Conservation (phyloP, 805 yeast genomes). For the Barnettozyma populi region DNA sequence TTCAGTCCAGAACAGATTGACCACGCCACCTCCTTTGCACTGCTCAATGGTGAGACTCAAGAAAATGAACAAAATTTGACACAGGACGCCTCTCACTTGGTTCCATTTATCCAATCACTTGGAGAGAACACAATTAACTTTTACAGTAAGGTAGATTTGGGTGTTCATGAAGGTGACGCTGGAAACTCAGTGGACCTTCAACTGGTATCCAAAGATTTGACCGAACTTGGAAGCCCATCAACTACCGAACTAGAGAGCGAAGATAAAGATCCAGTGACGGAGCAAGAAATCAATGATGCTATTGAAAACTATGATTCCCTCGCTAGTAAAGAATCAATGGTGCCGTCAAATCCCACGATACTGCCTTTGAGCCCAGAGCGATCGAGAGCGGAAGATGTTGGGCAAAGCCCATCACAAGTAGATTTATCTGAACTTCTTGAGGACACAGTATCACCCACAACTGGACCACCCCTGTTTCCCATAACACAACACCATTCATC, state of each 20-base stretch:
- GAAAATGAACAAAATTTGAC: neutral
- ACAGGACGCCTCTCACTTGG: neutral
- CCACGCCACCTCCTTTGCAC: conserved; percentile 1
- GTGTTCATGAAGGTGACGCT: neutral
- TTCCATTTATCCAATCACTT: conserved; percentile 3
- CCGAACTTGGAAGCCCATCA: conserved; percentile 2
- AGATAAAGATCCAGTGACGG: too few species aligned
- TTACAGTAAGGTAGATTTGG: conserved; percentile 5
- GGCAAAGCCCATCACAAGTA: neutral
- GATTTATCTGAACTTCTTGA: neutral
- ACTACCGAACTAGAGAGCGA: neutral
- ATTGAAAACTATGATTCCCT: neutral
- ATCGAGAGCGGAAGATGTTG: neutral
- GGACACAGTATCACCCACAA: neutral
- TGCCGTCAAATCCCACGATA: too few species aligned
- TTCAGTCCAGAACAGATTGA: neutral
- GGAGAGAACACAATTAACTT: conserved; percentile 1
- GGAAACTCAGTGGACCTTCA: neutral
- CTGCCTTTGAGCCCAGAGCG: neutral
- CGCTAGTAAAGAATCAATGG: too few species aligned
- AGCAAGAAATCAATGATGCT: neutral
- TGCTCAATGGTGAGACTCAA: conserved; percentile 3
- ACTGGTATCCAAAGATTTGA: conserved; percentile 6
- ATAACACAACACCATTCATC: neutral
- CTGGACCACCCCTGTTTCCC: neutral